Base-by-base conservation (phyloP, 1,284 basidiomycete species). In the Inonotus obliquus region DNA sequence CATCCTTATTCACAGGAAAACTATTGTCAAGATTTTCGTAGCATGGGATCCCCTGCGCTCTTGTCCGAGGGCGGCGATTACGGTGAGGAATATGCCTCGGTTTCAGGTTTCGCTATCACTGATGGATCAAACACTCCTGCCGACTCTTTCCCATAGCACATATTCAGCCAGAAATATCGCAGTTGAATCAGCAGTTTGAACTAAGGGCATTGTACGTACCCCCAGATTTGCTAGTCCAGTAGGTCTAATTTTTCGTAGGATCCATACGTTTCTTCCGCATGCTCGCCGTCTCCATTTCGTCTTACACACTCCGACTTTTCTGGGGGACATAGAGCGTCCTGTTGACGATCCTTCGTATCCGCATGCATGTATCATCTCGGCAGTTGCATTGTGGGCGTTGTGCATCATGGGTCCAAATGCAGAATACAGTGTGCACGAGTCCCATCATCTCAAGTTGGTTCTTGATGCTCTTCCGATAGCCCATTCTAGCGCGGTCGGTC, bases 331-430 rank as follows among this genome's bases (percentile, higher is more conserved):
- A 4, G 23, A 32, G 6, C 32, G 48, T 27, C 61, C 35, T 13
- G 29, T 1, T 2, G 27, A 52, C n/a, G 51, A 52, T 35, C 17
- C 51, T n/a, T 35, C 23, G 6, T 76, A 80, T 5, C 82, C 82
- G 14, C 72, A 78, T 13, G 75, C 78, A 13, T 77, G 78, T 19
- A 76, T 85, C 4, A 66, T 83, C 25, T 75, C 75, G 59, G 74
- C 75, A 10, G 74, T 80, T 14, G 82, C 79, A 65, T 72, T 84
- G 1, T 79, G 81, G 73, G 82, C 81, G n/a, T 14, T 52, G 10
- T 35, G 51, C n/a, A 52, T 52, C 7, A 52, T 52, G 14, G 29
- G 51, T 23, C 35, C 13, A 35, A 13, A 23, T 47, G 55, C 49
- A 21, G 27, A 35, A 41, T 37, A 37, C 39, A 27, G 7, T 56